These are phyloP conservation scores for Prinsepia uniflora DNA, from an alignment of 306 rosid genomes.

Conservation along the genomic window DNA sequence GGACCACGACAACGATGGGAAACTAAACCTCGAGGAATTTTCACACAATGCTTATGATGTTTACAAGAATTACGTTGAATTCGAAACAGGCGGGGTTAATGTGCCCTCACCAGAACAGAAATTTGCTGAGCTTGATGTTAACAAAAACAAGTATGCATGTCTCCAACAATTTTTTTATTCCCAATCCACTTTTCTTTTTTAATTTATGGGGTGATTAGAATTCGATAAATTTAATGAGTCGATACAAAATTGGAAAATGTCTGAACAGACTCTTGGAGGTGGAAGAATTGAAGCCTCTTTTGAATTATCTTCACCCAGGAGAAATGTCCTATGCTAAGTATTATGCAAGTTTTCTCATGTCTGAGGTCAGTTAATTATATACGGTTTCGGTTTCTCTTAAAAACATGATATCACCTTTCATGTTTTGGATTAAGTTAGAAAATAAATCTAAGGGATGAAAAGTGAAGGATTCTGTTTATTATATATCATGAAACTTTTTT, in stretches of 20 bases:
- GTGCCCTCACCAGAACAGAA: constrained; percentile 38
- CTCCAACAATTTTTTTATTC: background rate
- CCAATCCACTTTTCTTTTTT: background rate
- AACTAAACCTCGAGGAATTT: constrained; percentile 54
- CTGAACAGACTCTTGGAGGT: constrained; percentile 42
- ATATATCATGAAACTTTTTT: no score
- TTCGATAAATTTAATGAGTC: background rate
- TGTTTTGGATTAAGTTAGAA: no score
- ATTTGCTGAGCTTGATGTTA: constrained; percentile 58
- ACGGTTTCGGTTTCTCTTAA: no score
- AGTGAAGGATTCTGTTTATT: no score
- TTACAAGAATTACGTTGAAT: constrained; percentile 50
- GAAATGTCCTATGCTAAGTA: constrained; percentile 60
- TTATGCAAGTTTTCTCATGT: constrained; percentile 49
- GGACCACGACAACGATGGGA: constrained; percentile 54
- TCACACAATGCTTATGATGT: constrained; percentile 32
- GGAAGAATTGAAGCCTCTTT: constrained; percentile 60
- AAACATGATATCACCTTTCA: no score
- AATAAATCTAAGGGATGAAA: no score
- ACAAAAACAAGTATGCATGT: constrained; percentile 48
- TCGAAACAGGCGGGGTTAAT: constrained; percentile 36
- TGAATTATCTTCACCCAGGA: constrained; percentile 64
- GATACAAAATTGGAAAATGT: background rate
- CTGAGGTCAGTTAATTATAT: constrained; percentile 41
- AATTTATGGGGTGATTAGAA: background rate